Base-by-base conservation (phyloP, 2,329 filamentous ascomycete species). In the Cladosporium sp. region DNA sequence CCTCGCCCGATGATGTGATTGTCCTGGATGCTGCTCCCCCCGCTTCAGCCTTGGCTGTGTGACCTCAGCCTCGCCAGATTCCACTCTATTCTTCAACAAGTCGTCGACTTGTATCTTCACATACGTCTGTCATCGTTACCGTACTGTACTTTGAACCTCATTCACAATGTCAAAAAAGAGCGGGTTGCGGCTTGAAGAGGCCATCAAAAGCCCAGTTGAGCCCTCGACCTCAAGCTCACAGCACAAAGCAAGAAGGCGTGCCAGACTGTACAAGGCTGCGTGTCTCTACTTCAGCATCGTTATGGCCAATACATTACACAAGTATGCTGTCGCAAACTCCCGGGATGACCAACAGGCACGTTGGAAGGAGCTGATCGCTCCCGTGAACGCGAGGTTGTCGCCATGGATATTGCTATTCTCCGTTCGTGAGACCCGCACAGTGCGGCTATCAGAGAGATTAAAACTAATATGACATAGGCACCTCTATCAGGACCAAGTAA, bases 21-120 rank as follows among this genome's bases (percentile, higher is more conserved):
- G 41, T 47, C 41, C 21, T 47, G 36, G 36, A 41, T 41, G 41
- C 41, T 34, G 28, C 52, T 55, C 52, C 52, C 52, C 52, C 52
- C 52, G 28, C 52, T 34, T 55, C 52, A 55, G 28, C 52, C 52
- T 55, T 55, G 52, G 52, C 52, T 55, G 52, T 30, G n/a, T n/a
- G 38, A 30, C 26, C 51, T 55, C 52, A 55, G 52, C 52, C 28
- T 34, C 52, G 8, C 24, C 18, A 21, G 41, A 21, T 47, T 47
- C 41, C 41, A 47, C n/a, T 47, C 41, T 47, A 7, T 10, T 47
- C 41, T 47, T 24, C 24, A 24, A 24, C 24, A 24, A 24, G 24
- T 24, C 8, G 8, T 47, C n/a, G 41, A 10, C 8, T 24, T 8
- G 1, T 4, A 47, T 21, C 41, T 24, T 47, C 41, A 21, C 12